These are phyloP conservation scores for Fusarium nurragi DNA, from an alignment of 2,329 filamentous ascomycete species.

Conservation along the genomic window DNA sequence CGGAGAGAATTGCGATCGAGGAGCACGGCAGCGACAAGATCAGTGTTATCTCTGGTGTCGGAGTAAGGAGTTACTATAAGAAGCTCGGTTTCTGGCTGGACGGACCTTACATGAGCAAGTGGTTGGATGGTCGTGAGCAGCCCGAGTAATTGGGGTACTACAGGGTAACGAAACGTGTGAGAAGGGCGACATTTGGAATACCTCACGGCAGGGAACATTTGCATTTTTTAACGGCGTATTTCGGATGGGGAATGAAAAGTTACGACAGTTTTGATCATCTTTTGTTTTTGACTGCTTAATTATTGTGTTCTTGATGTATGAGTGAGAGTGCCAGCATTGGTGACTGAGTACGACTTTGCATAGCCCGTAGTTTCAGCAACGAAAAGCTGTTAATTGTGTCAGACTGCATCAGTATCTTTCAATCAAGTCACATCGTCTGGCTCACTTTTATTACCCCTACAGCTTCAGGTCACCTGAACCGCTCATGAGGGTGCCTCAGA, in stretches of 20 bases:
- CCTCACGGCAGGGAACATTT: conserved; percentile 20
- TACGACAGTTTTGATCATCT: not conserved
- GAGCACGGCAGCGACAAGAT: conserved; percentile 96
- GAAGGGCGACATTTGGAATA: conserved; percentile 27
- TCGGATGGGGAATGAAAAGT: conserved; percentile 26
- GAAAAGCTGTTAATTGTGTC: no score
- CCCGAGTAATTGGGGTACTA: conserved; percentile 15
- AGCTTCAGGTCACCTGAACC: conserved; percentile 9
- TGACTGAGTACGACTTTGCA: no score
- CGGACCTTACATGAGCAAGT: conserved; percentile 83
- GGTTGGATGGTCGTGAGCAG: conserved; percentile 60
- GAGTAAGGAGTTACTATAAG: conserved; percentile 92
- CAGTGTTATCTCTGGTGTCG: conserved; percentile 97
- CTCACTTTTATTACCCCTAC: not conserved
- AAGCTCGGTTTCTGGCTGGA: conserved; percentile 94
- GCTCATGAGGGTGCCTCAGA: conserved; percentile 22
- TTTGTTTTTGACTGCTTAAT: not conserved
- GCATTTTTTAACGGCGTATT: conserved; percentile 40
- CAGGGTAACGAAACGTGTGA: conserved; percentile 19
- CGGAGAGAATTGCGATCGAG: conserved; percentile 91
- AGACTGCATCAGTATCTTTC: not conserved
- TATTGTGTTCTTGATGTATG: not conserved
- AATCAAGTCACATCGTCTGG: not conserved
- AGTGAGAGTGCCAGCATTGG: not conserved
- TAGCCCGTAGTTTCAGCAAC: no score